Evolutionary conservation across 352 stramenopile species (phyloP).

Genomic region (Pythium insidiosum): DNA sequence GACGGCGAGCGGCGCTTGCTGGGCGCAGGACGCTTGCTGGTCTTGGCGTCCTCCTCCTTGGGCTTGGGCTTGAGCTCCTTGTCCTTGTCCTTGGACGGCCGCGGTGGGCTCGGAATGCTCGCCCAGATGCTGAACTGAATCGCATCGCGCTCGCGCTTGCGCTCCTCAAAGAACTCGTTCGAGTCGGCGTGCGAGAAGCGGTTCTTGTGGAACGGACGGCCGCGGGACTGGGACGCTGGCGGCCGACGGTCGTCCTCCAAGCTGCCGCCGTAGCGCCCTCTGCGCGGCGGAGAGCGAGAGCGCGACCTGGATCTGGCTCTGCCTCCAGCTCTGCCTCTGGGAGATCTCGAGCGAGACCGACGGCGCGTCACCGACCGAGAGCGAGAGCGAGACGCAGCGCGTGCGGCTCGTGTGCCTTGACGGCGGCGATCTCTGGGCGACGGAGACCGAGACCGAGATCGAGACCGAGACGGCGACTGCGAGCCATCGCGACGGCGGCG

Average conservation of each 20-base stretch:
- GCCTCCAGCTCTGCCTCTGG: too few species aligned
- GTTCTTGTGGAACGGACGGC: background rate
- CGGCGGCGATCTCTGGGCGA: too few species aligned
- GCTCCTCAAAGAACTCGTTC: slow-evolving; percentile 65
- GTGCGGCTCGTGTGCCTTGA: slow-evolving; percentile 86
- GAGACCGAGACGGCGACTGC: background rate
- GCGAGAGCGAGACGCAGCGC: too few species aligned
- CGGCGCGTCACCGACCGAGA: too few species aligned
- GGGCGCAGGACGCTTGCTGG: slow-evolving; percentile 17
- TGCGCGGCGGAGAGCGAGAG: background rate
- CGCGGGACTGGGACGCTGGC: background rate
- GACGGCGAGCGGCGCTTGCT: slow-evolving; percentile 21
- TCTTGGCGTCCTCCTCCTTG: slow-evolving; percentile 32
- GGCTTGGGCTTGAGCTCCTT: slow-evolving; percentile 46
- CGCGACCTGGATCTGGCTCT: slow-evolving; percentile 3
- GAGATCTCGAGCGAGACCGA: slow-evolving; percentile 2
- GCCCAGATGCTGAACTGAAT: slow-evolving; percentile 70
- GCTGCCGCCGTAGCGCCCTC: slow-evolving; percentile 6
- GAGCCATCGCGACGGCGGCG: slow-evolving; percentile 1
- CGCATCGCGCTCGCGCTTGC: slow-evolving; percentile 53
- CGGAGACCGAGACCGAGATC: slow-evolving; percentile 22
- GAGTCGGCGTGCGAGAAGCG: slow-evolving; percentile 30
- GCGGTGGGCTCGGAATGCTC: slow-evolving; percentile 55
- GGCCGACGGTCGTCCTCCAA: slow-evolving; percentile 3
- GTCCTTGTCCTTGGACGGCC: slow-evolving; percentile 36